Conservation (phyloP, 2,329 filamentous ascomycete species). For the Colletotrichum chlorophyti region DNA sequence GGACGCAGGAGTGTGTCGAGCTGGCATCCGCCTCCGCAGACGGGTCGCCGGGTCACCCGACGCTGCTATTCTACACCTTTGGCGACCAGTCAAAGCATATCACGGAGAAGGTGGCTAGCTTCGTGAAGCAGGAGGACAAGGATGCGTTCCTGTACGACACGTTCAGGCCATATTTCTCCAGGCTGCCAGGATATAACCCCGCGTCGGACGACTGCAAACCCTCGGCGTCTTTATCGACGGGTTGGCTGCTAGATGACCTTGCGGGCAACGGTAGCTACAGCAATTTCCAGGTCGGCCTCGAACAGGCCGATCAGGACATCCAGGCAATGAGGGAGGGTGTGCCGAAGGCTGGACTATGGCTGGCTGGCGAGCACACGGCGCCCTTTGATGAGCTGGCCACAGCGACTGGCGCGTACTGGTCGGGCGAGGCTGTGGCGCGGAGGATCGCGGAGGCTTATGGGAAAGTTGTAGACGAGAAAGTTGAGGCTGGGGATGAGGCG, state of each 20-base stretch:
- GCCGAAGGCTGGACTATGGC: slow-evolving; percentile 65
- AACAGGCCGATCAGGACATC: slow-evolving; percentile 63
- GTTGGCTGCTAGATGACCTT: slow-evolving; percentile 70
- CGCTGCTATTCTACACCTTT: slow-evolving; percentile 70
- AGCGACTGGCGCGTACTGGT: neutral
- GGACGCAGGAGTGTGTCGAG: slow-evolving; percentile 53
- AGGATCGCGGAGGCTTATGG: too few relatives aligned
- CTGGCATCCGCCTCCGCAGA: slow-evolving; percentile 48
- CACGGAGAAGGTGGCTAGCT: slow-evolving; percentile 17
- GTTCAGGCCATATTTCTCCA: slow-evolving; percentile 70
- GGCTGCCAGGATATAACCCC: slow-evolving; percentile 62
- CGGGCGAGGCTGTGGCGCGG: neutral
- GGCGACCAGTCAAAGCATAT: slow-evolving; percentile 49
- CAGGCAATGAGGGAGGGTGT: slow-evolving; percentile 54
- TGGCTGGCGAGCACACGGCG: slow-evolving; percentile 69
- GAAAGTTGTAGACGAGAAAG: too few relatives aligned
- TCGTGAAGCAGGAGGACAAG: neutral
- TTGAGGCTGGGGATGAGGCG: too few relatives aligned
- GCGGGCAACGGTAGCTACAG: slow-evolving; percentile 73
- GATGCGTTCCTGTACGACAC: slow-evolving; percentile 46
- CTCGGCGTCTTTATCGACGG: slow-evolving; percentile 61
- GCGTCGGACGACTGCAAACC: slow-evolving; percentile 57
- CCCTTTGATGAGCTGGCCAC: slow-evolving; percentile 7
- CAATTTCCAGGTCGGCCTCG: slow-evolving; percentile 66
- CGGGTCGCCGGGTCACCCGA: slow-evolving; percentile 60